Evolutionary conservation across 1,284 basidiomycete genomes (phyloP), one percentile per base, ranked within the genome.

Genomic region (Ceratobasidium papillatum): DNA sequence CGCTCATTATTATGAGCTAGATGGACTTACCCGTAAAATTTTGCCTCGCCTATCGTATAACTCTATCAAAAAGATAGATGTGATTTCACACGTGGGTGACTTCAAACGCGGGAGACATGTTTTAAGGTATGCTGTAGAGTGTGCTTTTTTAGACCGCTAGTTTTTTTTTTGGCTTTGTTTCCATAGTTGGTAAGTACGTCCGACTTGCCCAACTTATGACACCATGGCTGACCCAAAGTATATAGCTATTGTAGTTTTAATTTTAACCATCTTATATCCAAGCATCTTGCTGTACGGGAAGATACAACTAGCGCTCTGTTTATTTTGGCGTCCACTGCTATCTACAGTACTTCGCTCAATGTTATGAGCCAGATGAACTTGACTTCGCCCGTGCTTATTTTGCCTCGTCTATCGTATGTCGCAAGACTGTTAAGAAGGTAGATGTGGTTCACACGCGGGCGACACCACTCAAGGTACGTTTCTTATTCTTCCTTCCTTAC

Each of bases 1-100:
- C 86, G 90, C 86, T 86, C 92, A 94, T 94, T 94, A 89, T 89
- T 87, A 81, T 81, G 92, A 94, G 92, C 92, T 82, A 94, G 81
- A 94, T 85, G 63, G 80, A 85, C 66, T 68, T 78, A 84, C 82
- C 81, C 79, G 81, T 83, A 80, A 84, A 80, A 79, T 84, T 84
- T 86, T 86, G 84, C 84, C 83, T 83, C 80, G 80, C 80, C 80
- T 83, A 84, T 81, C 81, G 47, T 75, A 58, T 75, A 79, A 75
- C 79, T 56, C 69, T 66, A 78, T 79, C 77, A 75, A 77, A 63
- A 82, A 81, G 81, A 81, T 81, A 80, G 81, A 82, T 80, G 86
- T 83, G 86, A 85, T 87, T n/a, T 87, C 88, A 87, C 85, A 87
- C 81, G 84, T 84, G 82, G 86, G 89, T 82, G 71, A 92, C 85